Base-by-base conservation (phyloP, 169 alveolate genomes). In the Cryptosporidium baileyi region DNA sequence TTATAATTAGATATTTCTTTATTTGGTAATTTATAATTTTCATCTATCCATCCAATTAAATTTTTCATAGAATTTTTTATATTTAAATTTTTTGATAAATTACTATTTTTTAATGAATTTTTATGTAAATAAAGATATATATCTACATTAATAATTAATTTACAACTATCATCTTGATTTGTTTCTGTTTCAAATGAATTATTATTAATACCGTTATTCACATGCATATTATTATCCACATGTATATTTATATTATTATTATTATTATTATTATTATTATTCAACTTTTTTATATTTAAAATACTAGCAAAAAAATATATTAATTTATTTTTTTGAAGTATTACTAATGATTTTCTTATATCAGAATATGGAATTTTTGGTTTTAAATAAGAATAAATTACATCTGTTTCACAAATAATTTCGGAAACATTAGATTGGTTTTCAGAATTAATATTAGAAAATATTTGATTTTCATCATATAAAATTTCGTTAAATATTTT, bases 1-100 rank as follows among this genome's bases (percentile, higher is more conserved):
- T 1, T 49, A 7, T 19, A 19, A 13, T 11, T 44, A 3, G 24
- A 15, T 1, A 41, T 26, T 5, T 65, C 81, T 1, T 36, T 6
- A 1, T n/a, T 19, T 52, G 85, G 85, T 34, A 74, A n/a, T 32
- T 32, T 54, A 17, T 19, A 36, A 26, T 74, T 67, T 22, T 36
- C 47, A 34, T 74, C 47, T 5, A 74, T 41, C 85, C 85, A 74
- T 0, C 62, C 60, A n/a, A 74, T 24, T 7, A 74, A 9, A 6
- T n/a, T 0, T 17, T 54, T 74, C 26, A 74, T 24, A 5, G 67
- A 22, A n/a, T n/a, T 65, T 11, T 30, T 65, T 1, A 38, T 62
- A 11, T 51, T 62, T 22, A n/a, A 22, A 36, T 13, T 45, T 17
- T 62, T 65, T 0, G 81, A 44, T 15, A 65, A 36, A 15, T 26